These are phyloP conservation scores for Talaromyces nanjingensis DNA, from an alignment of 495 filamentous ascomycete species.

Conservation along the genomic window DNA sequence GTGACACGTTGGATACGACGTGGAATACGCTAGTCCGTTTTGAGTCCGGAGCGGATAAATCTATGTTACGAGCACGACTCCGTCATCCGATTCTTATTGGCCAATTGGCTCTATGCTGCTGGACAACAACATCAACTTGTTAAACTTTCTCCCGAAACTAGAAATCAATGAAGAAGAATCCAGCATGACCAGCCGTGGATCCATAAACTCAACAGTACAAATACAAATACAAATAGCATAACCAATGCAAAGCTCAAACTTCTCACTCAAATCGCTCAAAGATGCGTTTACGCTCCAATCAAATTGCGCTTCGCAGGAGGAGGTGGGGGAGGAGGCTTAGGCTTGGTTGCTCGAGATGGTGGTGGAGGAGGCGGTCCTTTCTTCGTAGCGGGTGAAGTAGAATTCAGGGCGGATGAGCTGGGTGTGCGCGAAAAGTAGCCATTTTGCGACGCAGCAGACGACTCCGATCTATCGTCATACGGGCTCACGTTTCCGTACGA, in stretches of 20 bases:
- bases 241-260: not conserved
- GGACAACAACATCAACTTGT: too few relatives aligned
- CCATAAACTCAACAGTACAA: not conserved
- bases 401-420: slow-evolving; percentile 40
- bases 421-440: slow-evolving; percentile 52
- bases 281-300: slow-evolving; percentile 19
- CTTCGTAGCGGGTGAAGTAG: slow-evolving; percentile 37
- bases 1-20: not conserved
- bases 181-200: slow-evolving; percentile 4
- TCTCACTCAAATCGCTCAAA: not conserved
- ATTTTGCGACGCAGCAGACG: slow-evolving; percentile 56
- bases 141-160: too few relatives aligned
- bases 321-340: slow-evolving; percentile 54
- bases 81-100: not conserved
- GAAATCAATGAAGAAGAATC: not conserved
- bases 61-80: not conserved
- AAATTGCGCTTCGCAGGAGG: slow-evolving; percentile 42
- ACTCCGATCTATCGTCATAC: slow-evolving; percentile 46
- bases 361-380: slow-evolving; percentile 77
- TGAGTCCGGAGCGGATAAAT: not conserved
- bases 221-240: slow-evolving; percentile 3
- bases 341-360: slow-evolving; percentile 73
- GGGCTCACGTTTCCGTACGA: slow-evolving; percentile 51
- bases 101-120: not conserved
- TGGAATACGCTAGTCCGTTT: not conserved